phyloP scores from a whole-genome alignment of 2,329 filamentous ascomycete genomes.

The Laburnicola sp. region DNA sequence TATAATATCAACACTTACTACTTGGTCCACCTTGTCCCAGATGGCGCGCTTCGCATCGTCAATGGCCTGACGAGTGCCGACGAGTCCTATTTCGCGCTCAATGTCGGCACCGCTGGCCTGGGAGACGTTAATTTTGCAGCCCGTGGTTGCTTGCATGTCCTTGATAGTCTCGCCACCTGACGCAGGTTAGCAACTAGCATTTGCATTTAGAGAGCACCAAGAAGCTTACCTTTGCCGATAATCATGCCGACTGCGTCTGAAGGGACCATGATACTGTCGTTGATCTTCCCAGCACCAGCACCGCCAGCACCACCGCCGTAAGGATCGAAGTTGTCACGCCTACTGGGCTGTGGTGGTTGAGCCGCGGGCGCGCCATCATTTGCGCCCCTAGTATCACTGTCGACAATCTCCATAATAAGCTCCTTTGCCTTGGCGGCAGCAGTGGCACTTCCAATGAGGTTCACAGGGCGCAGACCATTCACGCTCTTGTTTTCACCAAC shows the following conservation, averaged over 20 bases:
- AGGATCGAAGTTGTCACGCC: constrained; percentile 46
- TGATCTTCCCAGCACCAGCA: constrained; percentile 63
- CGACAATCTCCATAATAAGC: constrained; percentile 89
- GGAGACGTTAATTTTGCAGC: constrained; percentile 94
- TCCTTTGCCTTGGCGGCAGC: constrained; percentile 80
- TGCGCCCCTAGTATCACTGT: constrained; percentile 72
- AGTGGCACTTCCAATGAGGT: constrained; percentile 78
- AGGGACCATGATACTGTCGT: constrained; percentile 81
- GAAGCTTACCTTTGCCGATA: constrained; percentile 72
- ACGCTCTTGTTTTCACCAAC: constrained; percentile 91
- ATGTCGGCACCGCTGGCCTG: constrained; percentile 77
- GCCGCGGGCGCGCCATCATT: constrained; percentile 41
- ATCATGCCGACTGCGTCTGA: constrained; percentile 96
- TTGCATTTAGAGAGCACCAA: background rate
- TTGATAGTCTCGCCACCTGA: constrained; percentile 84
- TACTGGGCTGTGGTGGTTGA: constrained; percentile 23
- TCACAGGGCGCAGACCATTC: constrained; percentile 85
- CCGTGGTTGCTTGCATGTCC: constrained; percentile 84
- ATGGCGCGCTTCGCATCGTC: constrained; percentile 80
- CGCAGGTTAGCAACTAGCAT: constrained; percentile 19
- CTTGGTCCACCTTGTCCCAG: constrained; percentile 88
- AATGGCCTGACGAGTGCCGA: constrained; percentile 77
- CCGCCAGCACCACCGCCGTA: constrained; percentile 49
- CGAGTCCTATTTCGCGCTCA: constrained; percentile 83
- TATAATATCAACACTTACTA: constrained; percentile 60